Evolutionary conservation across 2,329 filamentous ascomycete species (phyloP), one percentile per base, ranked within the genome.

Genomic region (Microthyrium microscopicum): DNA sequence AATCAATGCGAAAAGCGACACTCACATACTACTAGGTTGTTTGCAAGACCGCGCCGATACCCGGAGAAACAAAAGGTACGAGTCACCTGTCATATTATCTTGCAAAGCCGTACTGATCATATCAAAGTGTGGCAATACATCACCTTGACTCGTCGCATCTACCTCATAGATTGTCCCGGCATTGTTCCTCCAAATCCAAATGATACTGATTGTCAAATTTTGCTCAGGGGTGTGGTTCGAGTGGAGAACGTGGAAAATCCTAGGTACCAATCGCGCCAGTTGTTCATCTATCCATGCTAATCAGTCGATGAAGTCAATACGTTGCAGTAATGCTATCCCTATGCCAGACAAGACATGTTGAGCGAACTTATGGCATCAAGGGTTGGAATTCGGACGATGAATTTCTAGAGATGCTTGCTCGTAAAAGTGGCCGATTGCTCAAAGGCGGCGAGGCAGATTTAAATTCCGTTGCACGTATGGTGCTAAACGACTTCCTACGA

Each of bases 81-180:
- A n/a, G n/a, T n/a, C n/a, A 95, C n/a, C 94, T n/a, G n/a, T n/a
- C n/a, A n/a, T n/a, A n/a, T n/a, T 58, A 77, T 92, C 15, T 92
- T 83, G 84, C 83, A n/a, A n/a, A 12, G 12, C 21, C 9, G 12
- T 27, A 26, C 21, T n/a, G n/a, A 12, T n/a, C n/a, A n/a, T n/a
- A n/a, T n/a, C n/a, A 93, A 93, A 58, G 80, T 94, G 20, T 95
- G 89, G 87, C 87, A 94, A 53, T 94, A 94, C 50, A 83, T 94
- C 44, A 93, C 84, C 3, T 58, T 95, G 39, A 93, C 92, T 80
- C 91, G 85, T 60, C 68, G 83, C 34, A 92, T 92, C 33, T 85
- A 87, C 56, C 69, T 98, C 35, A 95, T 98, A 46, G 89, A 98
- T 48, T 95, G 87, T 48, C 89, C 89, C 25, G 89, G 89, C 55